phyloP scores from a whole-genome alignment of 805 yeast genomes.

The Cyberlindnera euphorbiae region DNA sequence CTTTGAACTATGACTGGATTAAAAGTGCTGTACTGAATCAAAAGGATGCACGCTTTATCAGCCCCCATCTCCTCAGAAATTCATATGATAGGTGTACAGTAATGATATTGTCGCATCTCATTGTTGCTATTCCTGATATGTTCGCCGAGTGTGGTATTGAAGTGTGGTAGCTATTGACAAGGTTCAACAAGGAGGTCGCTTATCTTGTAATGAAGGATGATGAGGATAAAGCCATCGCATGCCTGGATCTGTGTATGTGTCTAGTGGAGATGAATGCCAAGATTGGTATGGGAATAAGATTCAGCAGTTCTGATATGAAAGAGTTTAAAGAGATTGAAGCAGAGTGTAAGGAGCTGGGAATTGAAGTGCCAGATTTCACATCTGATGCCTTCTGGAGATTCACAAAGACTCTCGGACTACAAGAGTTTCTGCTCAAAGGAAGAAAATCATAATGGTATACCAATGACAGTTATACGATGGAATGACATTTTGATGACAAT shows the following conservation, averaged over 20 bases:
- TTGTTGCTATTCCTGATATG: conserved; percentile 1
- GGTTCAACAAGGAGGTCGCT: conserved; percentile 1
- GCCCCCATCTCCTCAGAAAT: conserved; percentile 4
- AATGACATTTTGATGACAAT: no score
- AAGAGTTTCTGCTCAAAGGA: neutral
- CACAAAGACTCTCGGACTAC: neutral
- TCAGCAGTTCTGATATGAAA: neutral
- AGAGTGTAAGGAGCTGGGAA: neutral
- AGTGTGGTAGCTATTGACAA: conserved; percentile 1
- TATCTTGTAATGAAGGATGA: conserved; percentile 1
- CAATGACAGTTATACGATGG: no score
- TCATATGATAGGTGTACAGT: conserved; percentile 5
- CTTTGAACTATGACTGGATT: conserved; percentile 3
- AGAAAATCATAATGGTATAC: no score
- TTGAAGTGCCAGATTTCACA: neutral
- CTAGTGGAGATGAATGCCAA: neutral
- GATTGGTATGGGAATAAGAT: neutral
- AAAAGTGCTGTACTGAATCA: conserved; percentile 1
- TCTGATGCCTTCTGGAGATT: conserved; percentile 1
- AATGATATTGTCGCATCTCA: conserved; percentile 1
- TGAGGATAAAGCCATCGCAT: neutral
- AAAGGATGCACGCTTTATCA: neutral
- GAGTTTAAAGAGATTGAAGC: neutral
- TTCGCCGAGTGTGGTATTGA: neutral
- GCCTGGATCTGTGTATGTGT: neutral